Conservation (phyloP, 2,329 filamentous ascomycete species). For the Aphanocladium album region DNA sequence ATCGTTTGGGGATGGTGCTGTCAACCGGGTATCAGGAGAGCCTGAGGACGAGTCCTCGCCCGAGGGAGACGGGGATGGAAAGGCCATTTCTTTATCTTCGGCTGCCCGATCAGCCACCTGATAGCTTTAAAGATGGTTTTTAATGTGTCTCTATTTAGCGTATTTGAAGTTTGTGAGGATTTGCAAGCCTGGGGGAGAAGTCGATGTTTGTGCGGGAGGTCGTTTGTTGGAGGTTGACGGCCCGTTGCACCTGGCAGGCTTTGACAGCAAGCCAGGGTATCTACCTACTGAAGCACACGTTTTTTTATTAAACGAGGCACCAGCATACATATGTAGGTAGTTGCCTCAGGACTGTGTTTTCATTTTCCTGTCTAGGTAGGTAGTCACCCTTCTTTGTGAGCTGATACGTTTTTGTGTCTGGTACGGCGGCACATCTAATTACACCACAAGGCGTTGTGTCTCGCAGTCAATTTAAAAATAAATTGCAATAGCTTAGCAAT, state of each 20-base stretch:
- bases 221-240: slow-evolving; percentile 11
- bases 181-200: not conserved
- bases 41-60: slow-evolving; percentile 53
- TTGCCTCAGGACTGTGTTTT: too few relatives aligned
- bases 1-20: slow-evolving; percentile 59
- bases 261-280: not conserved
- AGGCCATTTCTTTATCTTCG: not conserved
- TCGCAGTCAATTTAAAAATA: too few relatives aligned
- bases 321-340: too few relatives aligned
- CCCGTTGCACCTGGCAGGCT: slow-evolving; percentile 13
- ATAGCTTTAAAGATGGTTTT: not conserved
- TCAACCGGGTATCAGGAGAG: slow-evolving; percentile 61
- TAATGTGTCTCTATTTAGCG: not conserved
- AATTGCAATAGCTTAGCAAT: too few relatives aligned
- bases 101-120: not conserved
- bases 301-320: not conserved
- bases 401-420: too few relatives aligned
- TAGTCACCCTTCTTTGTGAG: too few relatives aligned
- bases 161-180: not conserved
- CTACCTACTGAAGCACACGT: not conserved
- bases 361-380: too few relatives aligned
- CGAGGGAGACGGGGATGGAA: slow-evolving; percentile 47
- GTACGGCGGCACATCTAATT: too few relatives aligned
- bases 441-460: too few relatives aligned
- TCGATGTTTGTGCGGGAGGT: not conserved